Evolutionary conservation across 1,139 yeast species (phyloP), one percentile per base, ranked within the genome.

Genomic region (Zygoascus sp.): DNA sequence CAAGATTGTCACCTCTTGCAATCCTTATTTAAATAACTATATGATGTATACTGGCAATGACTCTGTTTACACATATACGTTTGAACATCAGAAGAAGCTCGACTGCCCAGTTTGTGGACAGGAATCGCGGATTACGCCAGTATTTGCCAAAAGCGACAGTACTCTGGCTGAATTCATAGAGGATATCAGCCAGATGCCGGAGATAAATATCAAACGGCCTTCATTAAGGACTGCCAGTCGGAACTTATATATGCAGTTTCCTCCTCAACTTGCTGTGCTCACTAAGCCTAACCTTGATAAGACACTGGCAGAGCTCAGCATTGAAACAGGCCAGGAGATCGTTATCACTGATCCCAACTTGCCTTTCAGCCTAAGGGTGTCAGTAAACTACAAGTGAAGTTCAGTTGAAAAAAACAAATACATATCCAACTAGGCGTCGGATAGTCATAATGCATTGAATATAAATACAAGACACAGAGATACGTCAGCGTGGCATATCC

Each of bases 11-110:
- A 81, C 95, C 0, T 76, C 80, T 45, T 70, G 79, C 49, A 82
- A 81, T 57, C 90, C 89, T 0, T 73, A 74, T 32, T 67, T 88
- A 56, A 79, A 81, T 55, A 90, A 89, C 64, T 86, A 86, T 62
- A 83, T 88, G 87, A 85, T 84, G 81, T 87, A 87, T 59, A 77
- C 88, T 9, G 96, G 96, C 0, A 81, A 82, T 49, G 83, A 81
- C 49, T 82, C 89, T 1, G 80, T 83, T 2, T 86, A 81, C 67
- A 80, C 88, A 0, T 83, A 83, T 57, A 79, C 88, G 6, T 86
- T 83, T 62, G 69, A 77, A 35, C 81, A 81, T 53, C 76, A 81
- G 44, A 74, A 75, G 55, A 76, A 77, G 53, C 68, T 70, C 0
- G 76, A 77, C 50, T 88, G 96, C 59, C 76, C 88, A 0, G 90